phyloP scores from a whole-genome alignment of 352 stramenopile species.

The Pythium utonaiense region DNA sequence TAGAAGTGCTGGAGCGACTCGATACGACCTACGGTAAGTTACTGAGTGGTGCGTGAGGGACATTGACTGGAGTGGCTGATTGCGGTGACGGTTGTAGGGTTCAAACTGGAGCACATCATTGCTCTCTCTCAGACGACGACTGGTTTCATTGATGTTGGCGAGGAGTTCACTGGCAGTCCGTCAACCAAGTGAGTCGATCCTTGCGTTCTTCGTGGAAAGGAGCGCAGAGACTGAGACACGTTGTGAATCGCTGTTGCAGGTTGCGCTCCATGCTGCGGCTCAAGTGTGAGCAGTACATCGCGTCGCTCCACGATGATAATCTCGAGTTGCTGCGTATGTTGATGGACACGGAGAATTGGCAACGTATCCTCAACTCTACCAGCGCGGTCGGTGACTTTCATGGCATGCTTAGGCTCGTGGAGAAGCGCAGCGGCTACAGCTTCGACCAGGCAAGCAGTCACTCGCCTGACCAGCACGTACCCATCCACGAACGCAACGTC shows the following conservation, averaged over 20 bases:
- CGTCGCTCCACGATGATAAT: conserved; percentile 79
- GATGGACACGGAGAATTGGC: conserved; percentile 82
- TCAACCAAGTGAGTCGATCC: conserved; percentile 56
- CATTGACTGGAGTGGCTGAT: no score
- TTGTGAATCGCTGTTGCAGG: conserved; percentile 19
- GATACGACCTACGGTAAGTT: conserved; percentile 67
- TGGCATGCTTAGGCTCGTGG: conserved; percentile 58
- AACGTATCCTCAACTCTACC: conserved; percentile 54
- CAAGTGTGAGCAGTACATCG: conserved; percentile 83
- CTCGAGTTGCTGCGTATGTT: conserved; percentile 81
- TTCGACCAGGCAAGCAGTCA: conserved; percentile 28
- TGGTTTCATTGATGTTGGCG: conserved; percentile 76
- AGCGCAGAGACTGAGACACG: not conserved
- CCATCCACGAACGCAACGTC: conserved; percentile 66
- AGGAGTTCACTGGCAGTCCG: conserved; percentile 77
- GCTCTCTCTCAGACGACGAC: conserved; percentile 69
- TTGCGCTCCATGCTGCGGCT: conserved; percentile 60
- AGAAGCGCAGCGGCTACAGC: conserved; percentile 72
- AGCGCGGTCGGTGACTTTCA: conserved; percentile 42
- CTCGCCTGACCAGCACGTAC: not conserved
- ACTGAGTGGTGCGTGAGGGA: not conserved
- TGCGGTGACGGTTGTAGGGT: conserved; percentile 29
- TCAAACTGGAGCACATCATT: conserved; percentile 89
- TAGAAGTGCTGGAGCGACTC: conserved; percentile 69
- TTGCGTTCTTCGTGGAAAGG: not conserved